Evolutionary conservation across 2,329 filamentous ascomycete species (phyloP), one percentile per base, ranked within the genome.

Genomic region (Lachnellula willkommii): DNA sequence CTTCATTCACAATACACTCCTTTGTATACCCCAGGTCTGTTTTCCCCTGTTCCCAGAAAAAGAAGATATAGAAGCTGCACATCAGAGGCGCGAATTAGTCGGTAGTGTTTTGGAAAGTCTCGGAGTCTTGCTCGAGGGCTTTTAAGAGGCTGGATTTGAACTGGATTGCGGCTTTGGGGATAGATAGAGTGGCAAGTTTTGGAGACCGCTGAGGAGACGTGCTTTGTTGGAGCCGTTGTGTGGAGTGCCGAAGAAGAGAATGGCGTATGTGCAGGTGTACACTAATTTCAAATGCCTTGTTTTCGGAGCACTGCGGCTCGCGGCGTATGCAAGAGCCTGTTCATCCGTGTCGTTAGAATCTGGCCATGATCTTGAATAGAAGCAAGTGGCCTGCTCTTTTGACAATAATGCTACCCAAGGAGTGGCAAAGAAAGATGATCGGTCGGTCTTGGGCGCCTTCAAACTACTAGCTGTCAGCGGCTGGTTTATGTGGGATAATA

Each of bases 1-100:
- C 75, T 51, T 85, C 76, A 52, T 89, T 84, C 2, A 90, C 87
- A 36, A 90, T 79, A 57, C 87, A 72, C 53, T 79, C 67, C 61
- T 71, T 81, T 3, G 63, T 70, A 54, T 68, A 65, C 53, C 66
- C 68, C 15, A 73, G 57, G 59, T 72, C 62, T 4, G 70, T 73
- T 56, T 69, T 68, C 39, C 69, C 60, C 50, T 71, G 67, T 58
- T 75, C 72, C 70, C 72, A 74, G 60, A 74, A 73, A 56, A 73
- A 73, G 52, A 68, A 69, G 36, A 74, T 66, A 26, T 64, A 62
- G 56, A 73, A 73, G 37, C 64, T 62, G 48, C 65, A 61, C 67
- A 74, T 72, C 52, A 72, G 45, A 4, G 72, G 69, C 7, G 62
- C 65, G 55, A 74, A 75, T 46, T 70, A 62, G 56, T 71, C 70